phyloP scores from a whole-genome alignment of 2,329 filamentous ascomycete genomes.

The Hymenoscyphus fructigenus region DNA sequence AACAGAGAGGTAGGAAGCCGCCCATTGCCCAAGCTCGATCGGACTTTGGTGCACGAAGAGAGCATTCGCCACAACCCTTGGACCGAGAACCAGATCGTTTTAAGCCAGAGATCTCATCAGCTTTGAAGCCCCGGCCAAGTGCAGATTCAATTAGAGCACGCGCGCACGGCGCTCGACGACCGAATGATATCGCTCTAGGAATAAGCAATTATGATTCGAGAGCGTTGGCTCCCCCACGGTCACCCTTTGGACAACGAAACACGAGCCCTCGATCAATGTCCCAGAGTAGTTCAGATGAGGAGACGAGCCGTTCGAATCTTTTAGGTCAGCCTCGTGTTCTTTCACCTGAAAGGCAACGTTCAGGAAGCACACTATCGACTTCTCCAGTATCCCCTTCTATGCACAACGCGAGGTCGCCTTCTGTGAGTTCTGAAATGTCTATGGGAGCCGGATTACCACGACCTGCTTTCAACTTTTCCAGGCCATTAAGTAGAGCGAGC shows the following conservation, averaged over 20 bases:
- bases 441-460: conserved; percentile 59
- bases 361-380: conserved; percentile 55
- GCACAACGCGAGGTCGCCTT: conserved; percentile 71
- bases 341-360: conserved; percentile 73
- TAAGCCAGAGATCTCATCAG: conserved; percentile 21
- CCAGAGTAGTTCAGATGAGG: conserved; percentile 67
- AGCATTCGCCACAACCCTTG: conserved; percentile 57
- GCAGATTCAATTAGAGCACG: conserved; percentile 33
- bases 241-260: conserved; percentile 44
- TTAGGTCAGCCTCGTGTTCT: conserved; percentile 51
- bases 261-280: conserved; percentile 64
- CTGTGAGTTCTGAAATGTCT: conserved; percentile 79
- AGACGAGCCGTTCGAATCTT: conserved; percentile 40
- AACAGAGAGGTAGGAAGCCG: conserved; percentile 28
- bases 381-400: conserved; percentile 54
- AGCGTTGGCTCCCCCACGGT: conserved; percentile 46
- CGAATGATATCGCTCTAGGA: conserved; percentile 27
- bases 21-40: conserved; percentile 16
- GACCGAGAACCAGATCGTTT: conserved; percentile 33
- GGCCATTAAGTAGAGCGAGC: conserved; percentile 76
- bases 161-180: conserved; percentile 18
- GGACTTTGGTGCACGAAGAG: conserved; percentile 53
- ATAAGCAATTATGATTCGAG: conserved; percentile 39
- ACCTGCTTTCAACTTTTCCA: conserved; percentile 89
- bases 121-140: conserved; percentile 28